Base-by-base conservation (phyloP, 768 basidiomycete genomes). In the Paxillus rubicundulus region DNA sequence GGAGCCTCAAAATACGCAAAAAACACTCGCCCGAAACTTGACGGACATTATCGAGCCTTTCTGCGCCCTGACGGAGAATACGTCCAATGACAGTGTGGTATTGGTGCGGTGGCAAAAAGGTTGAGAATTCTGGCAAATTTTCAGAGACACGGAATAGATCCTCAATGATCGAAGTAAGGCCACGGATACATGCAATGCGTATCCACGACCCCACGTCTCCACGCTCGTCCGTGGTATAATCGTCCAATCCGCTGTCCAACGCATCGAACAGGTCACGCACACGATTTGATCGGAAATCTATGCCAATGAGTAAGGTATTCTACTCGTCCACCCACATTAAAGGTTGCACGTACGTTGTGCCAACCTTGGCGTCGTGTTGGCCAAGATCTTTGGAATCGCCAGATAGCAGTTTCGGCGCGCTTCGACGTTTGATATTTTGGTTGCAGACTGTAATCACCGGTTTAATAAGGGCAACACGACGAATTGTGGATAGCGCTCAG, bases 141-240 rank as follows among this genome's bases (percentile, higher is more conserved):
- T 52, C 61, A 21, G 81, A 75, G 41, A 73, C 63, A 12, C 68
- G 61, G 58, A 87, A 75, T 4, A 91, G 61, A 21, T 79, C 72
- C 60, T 77, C 72, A 40, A 80, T 72, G 52, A 84, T 70, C 8
- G 74, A 70, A 16, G 82, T 75, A 50, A 94, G 70, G 9, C 87
- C 86, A 42, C 75, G 76, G 46, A 94, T 78, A 61, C 86, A 89
- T 2, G 84, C 82, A 7, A 89, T 79, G 56, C 96, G 89, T 47
- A 94, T 80, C 93, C 94, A 97, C 2, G 96, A 98, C 38, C 96
- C 96, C 34, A 99, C 88, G 65, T 99, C 97, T 4, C 96, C 96
- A 58, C 96, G 85, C 65, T 97, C 90, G 65, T 99, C 96, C 44
- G 82, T 84, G 5, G 91, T 88, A 65, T 98, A 99, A 72, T 99